A percentile compares a stretch with the other conserved stretches of the same genome.
Evolutionary conservation across 352 stramenopile species (phyloP).

Genomic region (Phytophthora cactorum): DNA sequence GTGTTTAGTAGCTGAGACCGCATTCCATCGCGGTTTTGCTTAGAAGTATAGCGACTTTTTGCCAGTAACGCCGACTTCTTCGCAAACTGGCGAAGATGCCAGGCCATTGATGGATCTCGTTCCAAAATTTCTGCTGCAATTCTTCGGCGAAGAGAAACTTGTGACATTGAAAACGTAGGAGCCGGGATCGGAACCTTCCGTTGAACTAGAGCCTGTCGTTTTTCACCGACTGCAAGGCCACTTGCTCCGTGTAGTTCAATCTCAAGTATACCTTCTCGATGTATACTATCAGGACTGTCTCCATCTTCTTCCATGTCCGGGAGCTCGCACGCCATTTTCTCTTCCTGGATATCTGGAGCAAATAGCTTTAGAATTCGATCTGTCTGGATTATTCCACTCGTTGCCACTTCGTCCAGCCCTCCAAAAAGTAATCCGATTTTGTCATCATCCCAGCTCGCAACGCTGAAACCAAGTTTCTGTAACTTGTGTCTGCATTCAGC

Average conservation of each 20-base stretch:
- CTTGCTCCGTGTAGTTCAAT: slow-evolving; percentile 65
- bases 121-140: slow-evolving; percentile 49
- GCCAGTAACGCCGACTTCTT: slow-evolving; percentile 16
- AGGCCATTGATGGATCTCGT: slow-evolving; percentile 39
- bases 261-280: slow-evolving; percentile 73
- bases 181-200: slow-evolving; percentile 45
- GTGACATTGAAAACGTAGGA: slow-evolving; percentile 38
- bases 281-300: slow-evolving; percentile 63
- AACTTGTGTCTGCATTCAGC: slow-evolving; percentile 67
- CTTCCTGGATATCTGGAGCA: slow-evolving; percentile 73
- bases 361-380: slow-evolving; percentile 70
- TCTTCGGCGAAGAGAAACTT: slow-evolving; percentile 33
- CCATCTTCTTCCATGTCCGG: slow-evolving; percentile 82
- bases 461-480: slow-evolving; percentile 69
- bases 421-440: slow-evolving; percentile 72
- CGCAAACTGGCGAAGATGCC: slow-evolving; percentile 40
- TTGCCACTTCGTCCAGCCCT: slow-evolving; percentile 43
- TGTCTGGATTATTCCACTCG: slow-evolving; percentile 48
- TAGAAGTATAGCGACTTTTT: slow-evolving; percentile 4
- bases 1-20: not conserved
- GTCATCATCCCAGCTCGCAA: slow-evolving; percentile 73
- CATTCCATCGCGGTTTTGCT: slow-evolving; percentile 13
- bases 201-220: slow-evolving; percentile 7
- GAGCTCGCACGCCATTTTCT: slow-evolving; percentile 74
- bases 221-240: slow-evolving; percentile 44